Evolutionary conservation across 108 stramenopile genomes (phyloP).

Genomic region (Hondaea fermentalgiana): DNA sequence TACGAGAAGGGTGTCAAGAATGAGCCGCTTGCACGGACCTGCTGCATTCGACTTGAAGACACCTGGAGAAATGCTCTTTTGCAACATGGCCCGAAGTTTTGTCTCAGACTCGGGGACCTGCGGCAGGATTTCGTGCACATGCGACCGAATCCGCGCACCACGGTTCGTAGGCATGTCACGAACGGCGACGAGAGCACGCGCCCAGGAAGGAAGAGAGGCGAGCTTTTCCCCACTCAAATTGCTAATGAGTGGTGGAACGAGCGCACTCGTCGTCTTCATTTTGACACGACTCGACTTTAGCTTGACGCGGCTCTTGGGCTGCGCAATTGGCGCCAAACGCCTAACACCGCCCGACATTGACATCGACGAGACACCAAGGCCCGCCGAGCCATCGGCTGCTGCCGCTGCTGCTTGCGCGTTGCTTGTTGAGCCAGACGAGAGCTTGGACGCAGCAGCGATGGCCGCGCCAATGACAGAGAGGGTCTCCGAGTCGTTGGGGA

Average conservation of each 20-base stretch:
- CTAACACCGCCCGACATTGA: background rate
- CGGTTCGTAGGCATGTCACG: slow-evolving; percentile 12
- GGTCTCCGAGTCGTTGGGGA: background rate
- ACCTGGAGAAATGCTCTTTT: background rate
- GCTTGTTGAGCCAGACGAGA: too few relatives aligned
- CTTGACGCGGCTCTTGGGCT: background rate
- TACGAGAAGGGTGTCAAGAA: background rate
- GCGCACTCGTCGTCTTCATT: background rate
- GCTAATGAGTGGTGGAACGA: background rate
- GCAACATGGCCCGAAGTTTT: background rate
- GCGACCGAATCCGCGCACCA: background rate
- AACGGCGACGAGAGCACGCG: background rate
- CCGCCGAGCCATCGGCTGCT: too few relatives aligned
- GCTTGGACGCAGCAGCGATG: background rate
- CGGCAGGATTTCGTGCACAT: background rate
- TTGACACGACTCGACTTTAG: background rate
- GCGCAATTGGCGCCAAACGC: background rate
- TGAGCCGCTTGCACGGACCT: slow-evolving; percentile 4
- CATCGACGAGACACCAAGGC: background rate
- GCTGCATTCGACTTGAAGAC: slow-evolving; percentile 14
- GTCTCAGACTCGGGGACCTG: background rate
- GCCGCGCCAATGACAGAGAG: background rate
- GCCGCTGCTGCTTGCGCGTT: too few relatives aligned
- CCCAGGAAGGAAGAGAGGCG: background rate
- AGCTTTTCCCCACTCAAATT: background rate